Evolutionary conservation across 345 rosid genomes (phyloP), one percentile per base, ranked within the genome.

Genomic region (Erucastrum elatum): DNA sequence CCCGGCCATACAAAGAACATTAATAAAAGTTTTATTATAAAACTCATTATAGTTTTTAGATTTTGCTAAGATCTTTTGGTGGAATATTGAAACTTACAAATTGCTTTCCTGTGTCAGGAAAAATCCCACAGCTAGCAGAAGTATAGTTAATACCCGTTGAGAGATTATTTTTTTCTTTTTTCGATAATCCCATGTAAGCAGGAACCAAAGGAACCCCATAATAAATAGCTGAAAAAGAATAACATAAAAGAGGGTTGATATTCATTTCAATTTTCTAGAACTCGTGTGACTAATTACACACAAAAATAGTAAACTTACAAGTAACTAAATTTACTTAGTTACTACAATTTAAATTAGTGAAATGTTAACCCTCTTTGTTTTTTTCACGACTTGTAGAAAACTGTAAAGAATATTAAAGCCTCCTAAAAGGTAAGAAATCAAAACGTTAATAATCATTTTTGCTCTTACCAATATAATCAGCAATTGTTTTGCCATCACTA

Each of bases 391-490:
- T 12, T 4, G 11, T 25, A 26, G 15, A 11, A 64, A 34, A 7
- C 1, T 8, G 68, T 16, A 64, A 33, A 34, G 1, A 31, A 31
- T 15, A 62, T 30, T 62, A 7, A 27, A 60, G 4, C 16, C 55
- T 46, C 55, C 6, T 13, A 46, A 46, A 4, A 56, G 8, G 29
- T 56, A 56, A 27, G 34, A 4, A 61, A 16, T 1, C 10, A 16
- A 53, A 30, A 61, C 16, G 21, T 62, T 30, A 6, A 29, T 12
- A 29, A 29, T 5, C 25, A 16, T 49, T 49, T 49, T 49, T 46
- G 15, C 15, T 53, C 76, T 64, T 79, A 84, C 90, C 88, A 64
- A 77, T 10, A 13, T 74, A 68, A 72, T 87, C 90, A 1, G 87
- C 69, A 16, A 86, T 81, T 27, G 85, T 70, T 59, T 79, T 77